Evolutionary conservation across 2,329 filamentous ascomycete species (phyloP), one percentile per base, ranked within the genome.

Genomic region (Boeremia exigua): DNA sequence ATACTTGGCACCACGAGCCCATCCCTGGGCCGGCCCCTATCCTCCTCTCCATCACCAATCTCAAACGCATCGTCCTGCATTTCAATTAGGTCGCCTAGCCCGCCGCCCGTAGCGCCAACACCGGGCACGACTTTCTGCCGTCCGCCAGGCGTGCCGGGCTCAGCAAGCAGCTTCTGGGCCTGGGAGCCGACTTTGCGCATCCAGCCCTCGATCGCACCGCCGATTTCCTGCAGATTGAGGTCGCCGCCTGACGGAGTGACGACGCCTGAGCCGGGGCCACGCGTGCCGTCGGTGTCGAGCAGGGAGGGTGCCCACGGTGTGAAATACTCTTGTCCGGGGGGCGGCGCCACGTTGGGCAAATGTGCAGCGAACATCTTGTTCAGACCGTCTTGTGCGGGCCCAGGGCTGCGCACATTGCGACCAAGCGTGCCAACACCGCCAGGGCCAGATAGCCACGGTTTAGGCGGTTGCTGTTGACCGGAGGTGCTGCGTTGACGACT

Each of bases 131-230:
- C 70, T 15, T 65, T 67, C 27, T 70, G 70, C 4, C 70, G 66
- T 39, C 68, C 65, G 6, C 67, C 68, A 8, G 67, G 67, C 3
- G 46, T 77, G 49, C 51, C 69, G 51, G 56, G 73, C 62, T 66
- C 74, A 36, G 72, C 58, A n/a, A 76, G 54, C 9, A 75, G 50
- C 42, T 72, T 77, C 15, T 71, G 69, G 4, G 84, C 81, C 68
- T 88, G 88, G 6, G 83, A 80, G 56, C 92, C 91, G 33, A 96
- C 87, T 59, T 92, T 91, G 57, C 93, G 84, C 56, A 98, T 81
- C 92, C 95, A 99, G 1, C 88, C 89, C 77, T 98, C 95, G 28
- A 98, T 88, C 2, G 90, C 89, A 6, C 91, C 89, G 1, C 93
- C 92, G 9, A 96, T 88, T 60, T 93, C 90, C 67, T 96, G 92